Evolutionary conservation across 2,329 filamentous ascomycete genomes (phyloP).

Genomic region (Eutypella sp.): DNA sequence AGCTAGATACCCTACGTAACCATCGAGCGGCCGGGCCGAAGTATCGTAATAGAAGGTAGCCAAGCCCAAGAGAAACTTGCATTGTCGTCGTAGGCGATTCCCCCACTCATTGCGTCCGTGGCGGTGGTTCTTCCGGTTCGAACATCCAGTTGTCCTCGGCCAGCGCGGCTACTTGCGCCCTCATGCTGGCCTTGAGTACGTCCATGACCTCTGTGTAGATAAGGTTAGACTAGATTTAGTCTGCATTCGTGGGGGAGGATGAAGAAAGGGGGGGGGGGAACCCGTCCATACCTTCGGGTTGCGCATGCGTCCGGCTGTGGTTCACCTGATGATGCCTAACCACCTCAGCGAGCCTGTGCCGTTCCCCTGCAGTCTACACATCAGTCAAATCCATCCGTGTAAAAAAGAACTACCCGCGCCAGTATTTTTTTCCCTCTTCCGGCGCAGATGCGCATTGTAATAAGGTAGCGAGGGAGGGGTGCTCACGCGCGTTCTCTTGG

Average conservation of each 20-base stretch:
- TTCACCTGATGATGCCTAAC: slow-evolving; percentile 57
- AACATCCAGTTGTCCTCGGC: slow-evolving; percentile 92
- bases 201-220: slow-evolving; percentile 56
- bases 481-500: slow-evolving; percentile 48
- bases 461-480: not conserved
- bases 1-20: slow-evolving; percentile 2
- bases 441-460: slow-evolving; percentile 4
- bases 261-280: too few species aligned
- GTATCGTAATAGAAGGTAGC: not conserved
- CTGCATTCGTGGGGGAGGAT: too few species aligned
- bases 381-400: not conserved
- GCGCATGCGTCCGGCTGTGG: slow-evolving; percentile 50
- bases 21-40: not conserved
- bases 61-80: too few species aligned
- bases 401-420: slow-evolving; percentile 14
- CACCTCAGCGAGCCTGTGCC: slow-evolving; percentile 55
- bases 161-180: slow-evolving; percentile 66
- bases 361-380: slow-evolving; percentile 42
- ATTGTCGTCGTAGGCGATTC: not conserved
- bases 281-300: slow-evolving; percentile 67
- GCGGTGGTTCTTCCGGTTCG: slow-evolving; percentile 61
- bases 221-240: too few species aligned
- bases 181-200: slow-evolving; percentile 63
- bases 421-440: slow-evolving; percentile 22
- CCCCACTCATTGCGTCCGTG: slow-evolving; percentile 30